Evolutionary conservation across 768 basidiomycete genomes (phyloP).

Genomic region (Mycena filopes): DNA sequence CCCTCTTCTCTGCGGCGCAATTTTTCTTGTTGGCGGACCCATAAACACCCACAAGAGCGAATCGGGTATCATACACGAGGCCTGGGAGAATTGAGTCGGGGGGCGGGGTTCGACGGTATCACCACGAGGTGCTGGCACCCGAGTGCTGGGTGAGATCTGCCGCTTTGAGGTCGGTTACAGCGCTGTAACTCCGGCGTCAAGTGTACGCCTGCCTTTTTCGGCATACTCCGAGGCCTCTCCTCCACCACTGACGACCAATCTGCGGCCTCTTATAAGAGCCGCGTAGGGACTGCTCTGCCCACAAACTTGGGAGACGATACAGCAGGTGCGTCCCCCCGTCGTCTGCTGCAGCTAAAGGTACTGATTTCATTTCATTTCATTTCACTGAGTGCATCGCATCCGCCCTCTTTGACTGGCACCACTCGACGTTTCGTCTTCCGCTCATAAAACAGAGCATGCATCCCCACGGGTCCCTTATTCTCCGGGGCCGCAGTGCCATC

Average conservation of each 20-base stretch:
- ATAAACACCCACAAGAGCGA: slow-evolving; percentile 24
- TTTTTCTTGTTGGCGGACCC: slow-evolving; percentile 21
- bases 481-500: slow-evolving; percentile 29
- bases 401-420: slow-evolving; percentile 25
- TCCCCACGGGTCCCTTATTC: slow-evolving; percentile 10
- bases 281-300: neutral
- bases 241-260: slow-evolving; percentile 22
- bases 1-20: slow-evolving; percentile 17
- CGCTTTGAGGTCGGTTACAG: slow-evolving; percentile 17
- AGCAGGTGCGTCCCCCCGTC: slow-evolving; percentile 4
- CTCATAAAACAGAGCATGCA: slow-evolving; percentile 19
- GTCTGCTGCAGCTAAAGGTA: neutral
- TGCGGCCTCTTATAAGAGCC: slow-evolving; percentile 24
- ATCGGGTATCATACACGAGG: slow-evolving; percentile 26
- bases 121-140: slow-evolving; percentile 19
- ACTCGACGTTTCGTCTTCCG: slow-evolving; percentile 4
- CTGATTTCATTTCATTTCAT: slow-evolving; percentile 24
- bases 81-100: slow-evolving; percentile 8
- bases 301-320: neutral
- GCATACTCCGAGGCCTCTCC: slow-evolving; percentile 23
- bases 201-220: slow-evolving; percentile 11
- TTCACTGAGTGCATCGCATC: slow-evolving; percentile 22
- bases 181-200: slow-evolving; percentile 15
- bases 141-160: slow-evolving; percentile 12
- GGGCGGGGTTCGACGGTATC: neutral